Conservation (phyloP, 2,329 filamentous ascomycete species). For the Blastomyces emzantsi region DNA sequence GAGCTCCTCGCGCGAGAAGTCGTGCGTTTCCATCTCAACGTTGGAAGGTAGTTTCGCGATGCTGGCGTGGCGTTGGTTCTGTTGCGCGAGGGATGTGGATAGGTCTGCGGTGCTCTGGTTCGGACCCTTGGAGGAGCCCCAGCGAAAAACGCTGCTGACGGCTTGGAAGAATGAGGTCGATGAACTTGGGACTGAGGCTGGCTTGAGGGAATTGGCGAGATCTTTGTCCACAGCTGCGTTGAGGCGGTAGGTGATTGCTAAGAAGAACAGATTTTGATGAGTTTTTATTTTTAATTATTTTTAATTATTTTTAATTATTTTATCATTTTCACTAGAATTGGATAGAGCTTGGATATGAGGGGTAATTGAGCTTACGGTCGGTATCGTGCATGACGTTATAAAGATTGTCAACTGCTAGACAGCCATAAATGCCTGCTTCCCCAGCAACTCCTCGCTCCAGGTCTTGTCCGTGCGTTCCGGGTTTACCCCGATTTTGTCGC, state of each 20-base stretch:
- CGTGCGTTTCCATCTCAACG: conserved; percentile 91
- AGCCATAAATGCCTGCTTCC: conserved; percentile 73
- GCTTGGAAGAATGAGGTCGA: conserved; percentile 57
- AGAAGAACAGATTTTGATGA: not conserved
- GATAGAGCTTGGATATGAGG: conserved; percentile 20
- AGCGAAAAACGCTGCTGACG: conserved; percentile 54
- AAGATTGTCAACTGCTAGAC: conserved; percentile 86
- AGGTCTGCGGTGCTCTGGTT: conserved; percentile 55
- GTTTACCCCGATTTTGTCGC: conserved; percentile 64
- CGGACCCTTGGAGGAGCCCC: conserved; percentile 40
- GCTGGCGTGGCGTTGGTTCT: conserved; percentile 40
- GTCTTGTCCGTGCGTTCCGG: conserved; percentile 60
- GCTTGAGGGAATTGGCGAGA: conserved; percentile 68
- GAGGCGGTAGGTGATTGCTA: conserved; percentile 76
- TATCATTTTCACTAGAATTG: conserved; percentile 38
- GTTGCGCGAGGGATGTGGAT: conserved; percentile 37
- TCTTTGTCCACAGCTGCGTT: conserved; percentile 80
- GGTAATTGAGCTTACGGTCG: conserved; percentile 40
- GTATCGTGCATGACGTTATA: conserved; percentile 82
- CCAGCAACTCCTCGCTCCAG: conserved; percentile 57
- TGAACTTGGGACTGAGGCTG: conserved; percentile 68
- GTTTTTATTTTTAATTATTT: conserved; percentile 25
- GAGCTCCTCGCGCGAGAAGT: conserved; percentile 86
- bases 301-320: too few relatives aligned
- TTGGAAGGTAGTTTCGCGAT: conserved; percentile 54